Base-by-base conservation (phyloP, 2,329 filamentous ascomycete genomes). In the Neocatenulostroma microsporum region DNA sequence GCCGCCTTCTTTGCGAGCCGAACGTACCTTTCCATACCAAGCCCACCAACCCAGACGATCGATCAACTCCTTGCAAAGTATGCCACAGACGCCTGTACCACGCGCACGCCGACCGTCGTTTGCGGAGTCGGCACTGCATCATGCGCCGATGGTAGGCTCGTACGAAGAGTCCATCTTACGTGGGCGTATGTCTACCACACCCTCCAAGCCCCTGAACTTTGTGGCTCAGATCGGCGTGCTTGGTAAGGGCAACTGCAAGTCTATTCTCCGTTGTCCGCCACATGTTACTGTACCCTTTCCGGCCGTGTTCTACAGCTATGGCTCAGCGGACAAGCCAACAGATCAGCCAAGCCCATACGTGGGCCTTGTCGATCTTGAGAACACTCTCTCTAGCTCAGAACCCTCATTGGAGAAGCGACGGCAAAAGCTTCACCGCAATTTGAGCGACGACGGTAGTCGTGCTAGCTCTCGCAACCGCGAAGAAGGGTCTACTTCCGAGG, bases 291-390 rank as follows among this genome's bases (percentile, higher is more conserved):
- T 98, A 3, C 82, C 86, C 0, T 96, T 96, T 52, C 85, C 87
- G 2, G 91, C 89, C 2, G 89, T 96, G 1, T 98, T 95, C 54
- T 98, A 96, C 66, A 94, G 82, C 62, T 95, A 95, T 58, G 76
- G 78, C 14, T 80, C 72, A 35, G 82, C 74, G 17, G 72, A 71
- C 3, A 81, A 77, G 19, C 70, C 72, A 3, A 81, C 88, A 38
- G 87, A 95, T 52, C 88, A 85, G 3, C 91, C 89, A 3, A 96
- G 89, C 55, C 91, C 91, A 0, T 98, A 98, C 55, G 91, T 96
- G 11, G 91, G 91, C 5, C 77, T 88, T 47, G 81, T 98, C 35
- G 89, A 96, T 55, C 66, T 98, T 15, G 88, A 95, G 51, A 87
- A 91, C 45, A 79, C 79, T 0, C 68, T 95, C 9, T 60, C 73